Evolutionary conservation across 352 stramenopile species (phyloP), one percentile per base, ranked within the genome.

Genomic region (Phytophthora citricola): DNA sequence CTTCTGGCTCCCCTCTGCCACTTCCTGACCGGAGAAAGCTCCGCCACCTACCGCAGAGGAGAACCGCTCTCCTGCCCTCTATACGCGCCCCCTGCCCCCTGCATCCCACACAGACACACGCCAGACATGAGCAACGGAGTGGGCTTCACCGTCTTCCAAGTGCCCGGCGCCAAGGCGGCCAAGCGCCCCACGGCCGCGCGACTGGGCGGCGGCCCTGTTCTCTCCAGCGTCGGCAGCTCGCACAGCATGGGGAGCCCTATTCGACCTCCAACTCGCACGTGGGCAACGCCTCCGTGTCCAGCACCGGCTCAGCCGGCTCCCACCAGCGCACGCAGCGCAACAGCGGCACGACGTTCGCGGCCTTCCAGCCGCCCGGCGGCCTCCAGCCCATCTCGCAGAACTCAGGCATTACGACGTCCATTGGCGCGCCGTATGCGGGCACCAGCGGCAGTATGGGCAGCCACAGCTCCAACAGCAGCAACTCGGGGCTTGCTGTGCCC

Each of bases 71-170:
- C 46, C 41, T 29, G 24, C 38, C 38, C 38, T 43, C 38, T 43
- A 15, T 43, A 22, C 38, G 8, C 15, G 11, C 36, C 11, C 36
- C 14, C 17, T 38, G 12, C 47, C 15, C 29, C 39, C 24, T 34
- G 10, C 7, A 38, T 14, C 34, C 29, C 36, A 45, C 36, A 39
- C 44, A 43, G 8, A 43, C 32, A 40, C 38, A 58, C 34, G 40
- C 29, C 7, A 26, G 56, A 32, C 43, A 78, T 78, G 70, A 78
- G 61, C 56, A 78, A 74, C 62, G 58, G 77, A 70, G 62, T 83
- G 40, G 79, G 71, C 58, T 92, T 92, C 66, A 80, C 76, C 22
- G 76, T 89, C 39, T 92, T 92, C 61, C 83, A 85, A 68, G 83
- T 90, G 29, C 83, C 83, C 8, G 79, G 74, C 47, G 63, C 73